Conservation (phyloP, 352 stramenopile species). For the Phytophthora pseudosyringae region DNA sequence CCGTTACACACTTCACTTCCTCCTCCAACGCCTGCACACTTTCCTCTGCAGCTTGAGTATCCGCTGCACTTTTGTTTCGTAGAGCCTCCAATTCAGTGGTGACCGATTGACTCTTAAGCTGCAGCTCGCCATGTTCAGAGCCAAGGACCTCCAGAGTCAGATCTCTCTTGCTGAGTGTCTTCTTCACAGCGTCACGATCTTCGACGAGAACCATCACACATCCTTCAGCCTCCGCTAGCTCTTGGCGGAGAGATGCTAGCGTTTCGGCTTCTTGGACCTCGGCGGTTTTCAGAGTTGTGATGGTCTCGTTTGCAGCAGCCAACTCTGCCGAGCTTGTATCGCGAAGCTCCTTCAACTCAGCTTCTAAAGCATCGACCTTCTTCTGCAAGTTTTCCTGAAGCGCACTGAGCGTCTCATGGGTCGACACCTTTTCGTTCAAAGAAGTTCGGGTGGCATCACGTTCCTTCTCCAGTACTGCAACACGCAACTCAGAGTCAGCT, state of each 20-base stretch:
- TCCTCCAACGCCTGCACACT: conserved; percentile 20
- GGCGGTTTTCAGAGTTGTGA: conserved; percentile 14
- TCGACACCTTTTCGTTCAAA: conserved; percentile 41
- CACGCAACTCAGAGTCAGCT: conserved; percentile 23
- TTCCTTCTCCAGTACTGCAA: conserved; percentile 35
- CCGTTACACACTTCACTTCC: conserved; percentile 16
- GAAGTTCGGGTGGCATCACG: conserved; percentile 37
- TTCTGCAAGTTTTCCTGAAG: conserved; percentile 42
- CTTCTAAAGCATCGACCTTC: conserved; percentile 27
- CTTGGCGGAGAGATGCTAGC: conserved; percentile 30
- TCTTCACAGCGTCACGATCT: conserved; percentile 44
- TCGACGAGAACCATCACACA: conserved; percentile 44
- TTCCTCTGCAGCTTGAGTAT: conserved; percentile 33
- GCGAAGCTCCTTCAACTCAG: conserved; percentile 29
- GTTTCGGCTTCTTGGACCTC: conserved; percentile 25
- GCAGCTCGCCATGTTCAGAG: conserved; percentile 45
- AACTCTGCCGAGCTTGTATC: conserved; percentile 30
- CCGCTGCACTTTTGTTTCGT: conserved; percentile 23
- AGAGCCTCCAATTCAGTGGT: conserved; percentile 37
- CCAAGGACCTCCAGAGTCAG: conserved; percentile 42
- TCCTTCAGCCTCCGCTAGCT: conserved; percentile 41
- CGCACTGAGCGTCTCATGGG: conserved; percentile 35
- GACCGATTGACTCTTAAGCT: conserved; percentile 45
- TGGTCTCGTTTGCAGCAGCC: conserved; percentile 32
- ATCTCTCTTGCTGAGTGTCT: conserved; percentile 39